These are phyloP conservation scores for Saccharomycopsis microspora DNA, from an alignment of 805 yeast species.

Conservation along the genomic window DNA sequence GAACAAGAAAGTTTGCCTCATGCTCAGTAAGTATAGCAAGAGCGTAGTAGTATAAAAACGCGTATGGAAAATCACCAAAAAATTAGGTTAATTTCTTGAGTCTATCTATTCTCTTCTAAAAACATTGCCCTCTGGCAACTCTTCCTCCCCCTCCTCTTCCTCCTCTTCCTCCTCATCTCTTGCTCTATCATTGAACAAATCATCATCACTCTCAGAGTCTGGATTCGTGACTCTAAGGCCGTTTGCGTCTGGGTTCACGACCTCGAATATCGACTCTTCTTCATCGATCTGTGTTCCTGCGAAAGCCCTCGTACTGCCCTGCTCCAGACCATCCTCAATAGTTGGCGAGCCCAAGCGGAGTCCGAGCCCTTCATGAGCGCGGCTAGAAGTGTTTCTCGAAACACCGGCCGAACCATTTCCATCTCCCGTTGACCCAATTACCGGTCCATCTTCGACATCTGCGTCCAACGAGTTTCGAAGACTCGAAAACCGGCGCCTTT, in stretches of 20 bases:
- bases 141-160: too few species aligned
- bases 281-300: not conserved
- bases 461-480: not conserved
- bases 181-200: conserved; percentile 7
- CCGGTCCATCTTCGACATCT: conserved; percentile 9
- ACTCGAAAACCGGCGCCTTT: conserved; percentile 6
- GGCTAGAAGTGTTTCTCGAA: conserved; percentile 11
- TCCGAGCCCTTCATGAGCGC: conserved; percentile 1
- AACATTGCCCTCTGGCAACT: too few species aligned
- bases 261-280: conserved; percentile 4
- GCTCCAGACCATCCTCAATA: not conserved
- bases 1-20: too few species aligned
- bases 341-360: not conserved
- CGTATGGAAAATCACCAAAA: too few species aligned
- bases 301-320: not conserved
- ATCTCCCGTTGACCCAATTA: conserved; percentile 16
- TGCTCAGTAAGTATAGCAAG: too few species aligned
- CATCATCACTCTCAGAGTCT: conserved; percentile 13
- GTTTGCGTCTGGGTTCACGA: not conserved
- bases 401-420: conserved; percentile 4
- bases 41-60: too few species aligned
- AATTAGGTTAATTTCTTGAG: too few species aligned
- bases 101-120: too few species aligned
- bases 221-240: conserved; percentile 17
- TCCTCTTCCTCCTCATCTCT: not conserved